A percentile compares a stretch with the other conserved stretches of the same genome.
These are phyloP conservation scores for Hansenula sp. DNA, from an alignment of 1,139 yeast species.

Conservation along the genomic window DNA sequence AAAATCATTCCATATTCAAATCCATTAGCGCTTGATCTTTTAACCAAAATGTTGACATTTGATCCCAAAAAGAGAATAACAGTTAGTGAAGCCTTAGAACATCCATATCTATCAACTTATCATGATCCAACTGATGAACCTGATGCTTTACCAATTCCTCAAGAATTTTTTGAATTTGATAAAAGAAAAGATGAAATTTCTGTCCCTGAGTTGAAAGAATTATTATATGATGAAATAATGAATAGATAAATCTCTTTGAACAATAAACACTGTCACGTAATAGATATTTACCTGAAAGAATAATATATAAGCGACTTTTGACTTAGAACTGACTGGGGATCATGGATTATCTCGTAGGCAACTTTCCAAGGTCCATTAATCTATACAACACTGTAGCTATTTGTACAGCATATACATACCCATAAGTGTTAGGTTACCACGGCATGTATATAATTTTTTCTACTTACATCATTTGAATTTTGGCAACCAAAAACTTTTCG, in stretches of 20 bases:
- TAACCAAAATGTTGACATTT: constrained; percentile 56
- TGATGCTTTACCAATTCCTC: constrained; percentile 44
- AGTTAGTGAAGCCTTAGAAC: constrained; percentile 61
- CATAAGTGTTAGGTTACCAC: too few species aligned
- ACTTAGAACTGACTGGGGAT: too few species aligned
- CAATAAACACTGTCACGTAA: too few species aligned
- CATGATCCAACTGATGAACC: constrained; percentile 78
- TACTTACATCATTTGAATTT: too few species aligned
- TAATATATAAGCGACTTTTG: too few species aligned
- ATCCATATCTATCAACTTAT: constrained; percentile 61
- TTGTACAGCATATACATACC: too few species aligned
- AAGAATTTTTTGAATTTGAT: constrained; percentile 62
- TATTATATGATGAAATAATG: constrained; percentile 56
- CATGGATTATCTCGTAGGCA: too few species aligned
- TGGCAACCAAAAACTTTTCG: too few species aligned
- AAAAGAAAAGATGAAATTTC: constrained; percentile 48
- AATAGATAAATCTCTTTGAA: constrained; percentile 14
- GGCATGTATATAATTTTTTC: too few species aligned
- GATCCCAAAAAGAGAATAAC: constrained; percentile 63
- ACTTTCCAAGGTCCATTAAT: too few species aligned
- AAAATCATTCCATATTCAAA: constrained; percentile 42
- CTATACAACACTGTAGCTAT: too few species aligned
- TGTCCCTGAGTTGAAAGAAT: constrained; percentile 42
- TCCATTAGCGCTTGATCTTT: constrained; percentile 59
- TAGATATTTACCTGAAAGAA: too few species aligned